Evolutionary conservation across 2,329 filamentous ascomycete genomes (phyloP).

Genomic region (Sporothrix pseudoabietina): DNA sequence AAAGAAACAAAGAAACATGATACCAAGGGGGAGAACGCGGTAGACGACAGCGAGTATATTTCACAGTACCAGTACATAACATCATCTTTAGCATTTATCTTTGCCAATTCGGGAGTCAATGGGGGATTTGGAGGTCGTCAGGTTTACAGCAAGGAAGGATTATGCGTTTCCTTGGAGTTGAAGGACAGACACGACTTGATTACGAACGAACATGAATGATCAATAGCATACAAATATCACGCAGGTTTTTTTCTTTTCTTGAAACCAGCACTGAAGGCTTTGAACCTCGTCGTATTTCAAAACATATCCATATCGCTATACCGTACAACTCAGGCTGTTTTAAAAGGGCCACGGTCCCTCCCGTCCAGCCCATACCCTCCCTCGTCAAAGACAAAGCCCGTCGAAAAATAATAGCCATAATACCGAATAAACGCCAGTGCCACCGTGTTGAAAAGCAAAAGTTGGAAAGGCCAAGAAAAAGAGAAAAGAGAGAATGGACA

Average conservation of each 20-base stretch:
- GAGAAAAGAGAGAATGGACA: background rate
- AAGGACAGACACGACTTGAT: background rate
- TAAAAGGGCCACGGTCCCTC: background rate
- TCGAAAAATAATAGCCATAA: background rate
- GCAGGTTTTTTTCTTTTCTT: background rate
- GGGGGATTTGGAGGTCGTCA: background rate
- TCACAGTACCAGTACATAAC: background rate
- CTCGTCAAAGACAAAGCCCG: background rate
- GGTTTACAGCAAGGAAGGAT: background rate
- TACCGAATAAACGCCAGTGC: constrained; percentile 11
- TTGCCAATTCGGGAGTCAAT: background rate
- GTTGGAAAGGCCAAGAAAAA: background rate
- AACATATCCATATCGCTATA: background rate
- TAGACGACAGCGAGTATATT: background rate
- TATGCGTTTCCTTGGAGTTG: background rate
- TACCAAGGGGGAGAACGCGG: background rate
- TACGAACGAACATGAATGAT: background rate
- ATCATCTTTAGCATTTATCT: background rate
- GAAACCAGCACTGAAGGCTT: background rate
- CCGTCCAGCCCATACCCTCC: background rate
- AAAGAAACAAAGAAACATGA: background rate
- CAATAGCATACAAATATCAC: background rate
- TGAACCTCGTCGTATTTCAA: background rate
- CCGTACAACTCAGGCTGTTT: constrained; percentile 1
- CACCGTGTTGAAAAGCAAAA: background rate